Evolutionary conservation across 768 basidiomycete species (phyloP).

Genomic region (Serendipita sp.): DNA sequence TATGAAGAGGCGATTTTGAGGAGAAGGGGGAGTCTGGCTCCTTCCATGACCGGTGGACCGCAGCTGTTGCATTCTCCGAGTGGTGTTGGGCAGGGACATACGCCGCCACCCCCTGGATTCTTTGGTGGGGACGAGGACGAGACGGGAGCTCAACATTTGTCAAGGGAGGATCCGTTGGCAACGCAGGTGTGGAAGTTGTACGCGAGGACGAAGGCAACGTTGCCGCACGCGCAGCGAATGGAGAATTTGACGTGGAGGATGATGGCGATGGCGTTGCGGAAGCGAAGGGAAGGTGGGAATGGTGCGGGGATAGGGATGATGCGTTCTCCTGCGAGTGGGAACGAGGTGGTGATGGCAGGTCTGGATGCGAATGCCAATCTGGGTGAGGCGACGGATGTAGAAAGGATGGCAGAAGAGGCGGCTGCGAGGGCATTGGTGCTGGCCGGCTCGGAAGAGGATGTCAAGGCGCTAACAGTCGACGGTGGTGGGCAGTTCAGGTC

Average conservation of each 20-base stretch:
- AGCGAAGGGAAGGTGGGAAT: constrained; percentile 42
- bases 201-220: constrained; percentile 69
- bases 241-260: constrained; percentile 97
- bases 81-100: neutral
- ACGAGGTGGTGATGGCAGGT: constrained; percentile 16
- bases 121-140: constrained; percentile 22
- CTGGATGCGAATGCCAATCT: constrained; percentile 11
- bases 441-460: neutral
- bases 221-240: constrained; percentile 90
- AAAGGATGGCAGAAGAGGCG: neutral
- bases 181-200: constrained; percentile 98
- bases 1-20: neutral
- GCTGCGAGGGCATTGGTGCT: neutral
- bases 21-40: constrained; percentile 1
- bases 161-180: constrained; percentile 78
- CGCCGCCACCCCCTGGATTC: neutral
- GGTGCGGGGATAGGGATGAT: too few relatives aligned
- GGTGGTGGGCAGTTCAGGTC: too few relatives aligned
- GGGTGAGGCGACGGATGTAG: constrained; percentile 11
- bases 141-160: constrained; percentile 51
- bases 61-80: neutral
- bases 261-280: constrained; percentile 92
- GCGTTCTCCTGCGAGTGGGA: constrained; percentile 31
- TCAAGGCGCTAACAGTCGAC: constrained; percentile 3
- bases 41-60: neutral